phyloP scores from a whole-genome alignment of 139 green algal genomes.

The Desmodesmus armatus region DNA sequence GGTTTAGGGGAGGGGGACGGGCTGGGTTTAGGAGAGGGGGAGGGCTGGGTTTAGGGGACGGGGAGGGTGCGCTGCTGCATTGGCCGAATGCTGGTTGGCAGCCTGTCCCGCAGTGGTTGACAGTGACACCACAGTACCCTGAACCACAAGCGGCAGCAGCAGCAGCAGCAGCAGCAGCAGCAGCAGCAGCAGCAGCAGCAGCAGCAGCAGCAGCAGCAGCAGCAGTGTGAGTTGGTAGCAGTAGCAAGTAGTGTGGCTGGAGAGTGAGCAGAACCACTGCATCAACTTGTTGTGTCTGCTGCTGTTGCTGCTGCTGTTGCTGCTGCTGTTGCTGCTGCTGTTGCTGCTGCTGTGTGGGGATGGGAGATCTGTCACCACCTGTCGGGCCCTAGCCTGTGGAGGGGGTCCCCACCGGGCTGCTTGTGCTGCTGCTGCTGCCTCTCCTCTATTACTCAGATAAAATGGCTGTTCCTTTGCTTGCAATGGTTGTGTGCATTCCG shows the following conservation, averaged over 20 bases:
- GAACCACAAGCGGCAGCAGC: neutral
- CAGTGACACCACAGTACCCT: neutral
- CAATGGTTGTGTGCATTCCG: no score
- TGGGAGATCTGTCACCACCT: no score
- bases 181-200: neutral
- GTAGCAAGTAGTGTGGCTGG: neutral
- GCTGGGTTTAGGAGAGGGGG: neutral
- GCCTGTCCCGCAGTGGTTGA: neutral
- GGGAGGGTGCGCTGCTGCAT: neutral
- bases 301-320: neutral
- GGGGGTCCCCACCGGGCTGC: no score
- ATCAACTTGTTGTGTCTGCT: neutral
- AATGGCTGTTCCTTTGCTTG: no score
- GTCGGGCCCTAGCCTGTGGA: no score
- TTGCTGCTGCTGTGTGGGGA: neutral
- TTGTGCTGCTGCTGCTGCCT: no score
- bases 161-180: neutral
- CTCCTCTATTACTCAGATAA: no score
- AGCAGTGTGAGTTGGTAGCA: neutral
- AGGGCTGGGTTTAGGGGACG: neutral
- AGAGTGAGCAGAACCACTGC: no score
- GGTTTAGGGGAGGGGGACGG: neutral
- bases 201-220: neutral
- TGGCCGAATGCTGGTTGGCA: neutral
- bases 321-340: neutral